These are phyloP conservation scores for Pseudocercospora cruenta DNA, from an alignment of 2,329 filamentous ascomycete species.

Conservation along the genomic window DNA sequence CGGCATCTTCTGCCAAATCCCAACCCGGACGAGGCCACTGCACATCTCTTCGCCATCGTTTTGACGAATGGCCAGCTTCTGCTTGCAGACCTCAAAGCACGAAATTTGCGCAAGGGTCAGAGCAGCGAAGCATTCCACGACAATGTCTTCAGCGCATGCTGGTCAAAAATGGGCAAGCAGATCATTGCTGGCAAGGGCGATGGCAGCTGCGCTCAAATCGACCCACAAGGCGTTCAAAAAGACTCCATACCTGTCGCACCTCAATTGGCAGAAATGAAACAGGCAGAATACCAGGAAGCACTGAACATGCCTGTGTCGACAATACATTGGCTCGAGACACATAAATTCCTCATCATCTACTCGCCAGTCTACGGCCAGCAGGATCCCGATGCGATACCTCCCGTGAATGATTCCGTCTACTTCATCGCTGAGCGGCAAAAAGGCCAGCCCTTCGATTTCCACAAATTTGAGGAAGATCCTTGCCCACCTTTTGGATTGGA, in stretches of 20 bases:
- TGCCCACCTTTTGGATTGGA: constrained; percentile 65
- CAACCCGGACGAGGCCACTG: constrained; percentile 60
- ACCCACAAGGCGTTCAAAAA: constrained; percentile 75
- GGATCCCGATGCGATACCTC: constrained; percentile 22
- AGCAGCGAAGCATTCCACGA: constrained; percentile 68
- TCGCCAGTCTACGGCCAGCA: constrained; percentile 54
- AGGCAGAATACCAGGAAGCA: constrained; percentile 43
- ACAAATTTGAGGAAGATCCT: constrained; percentile 71
- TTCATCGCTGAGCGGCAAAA: constrained; percentile 73
- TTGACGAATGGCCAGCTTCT: constrained; percentile 79
- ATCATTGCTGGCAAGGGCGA: constrained; percentile 82
- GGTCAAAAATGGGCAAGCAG: constrained; percentile 94
- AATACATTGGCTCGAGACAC: constrained; percentile 80
- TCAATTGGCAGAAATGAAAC: constrained; percentile 52
- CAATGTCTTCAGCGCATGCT: constrained; percentile 80
- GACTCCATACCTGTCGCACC: constrained; percentile 79
- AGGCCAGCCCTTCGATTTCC: constrained; percentile 66
- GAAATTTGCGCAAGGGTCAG: constrained; percentile 59
- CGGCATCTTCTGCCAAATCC: constrained; percentile 81
- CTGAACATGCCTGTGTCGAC: constrained; percentile 47
- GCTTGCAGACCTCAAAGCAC: constrained; percentile 77
- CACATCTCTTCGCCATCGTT: constrained; percentile 75
- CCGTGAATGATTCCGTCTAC: constrained; percentile 65
- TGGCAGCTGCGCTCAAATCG: constrained; percentile 81
- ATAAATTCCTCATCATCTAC: constrained; percentile 70